Evolutionary conservation across 768 basidiomycete species (phyloP), one percentile per base, ranked within the genome.

Genomic region (Mycena floridula): DNA sequence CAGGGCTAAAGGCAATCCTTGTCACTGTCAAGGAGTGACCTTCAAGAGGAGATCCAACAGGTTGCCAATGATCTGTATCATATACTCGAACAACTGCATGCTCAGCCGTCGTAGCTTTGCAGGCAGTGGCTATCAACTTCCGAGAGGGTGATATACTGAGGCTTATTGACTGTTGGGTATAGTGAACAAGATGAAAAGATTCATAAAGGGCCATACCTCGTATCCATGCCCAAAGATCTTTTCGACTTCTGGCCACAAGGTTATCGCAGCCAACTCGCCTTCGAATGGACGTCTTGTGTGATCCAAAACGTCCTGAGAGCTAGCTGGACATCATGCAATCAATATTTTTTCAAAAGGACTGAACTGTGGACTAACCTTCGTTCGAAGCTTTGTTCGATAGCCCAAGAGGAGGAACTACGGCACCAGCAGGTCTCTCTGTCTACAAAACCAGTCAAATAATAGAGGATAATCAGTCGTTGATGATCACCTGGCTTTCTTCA

Each of bases 211-310:
- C 45, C n/a, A 8, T n/a, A 51, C 38, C 16, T 44, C 43, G 39
- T 49, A 49, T n/a, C 38, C 37, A 39, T 49, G 48, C 4, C 95
- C 96, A 60, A 96, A 99, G 1, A 99, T 72, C 60, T 99, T 99
- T 55, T 98, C 96, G 1, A 81, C 69, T 66, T 99, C 96, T 0
- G 95, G 96, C 96, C 96, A 99, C 1, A 98, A 71, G 0, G 95
- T 98, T 13, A 78, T 76, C 0, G 81, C 76, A 0, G 90, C 83
- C 0, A 98, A 73, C 60, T 97, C 93, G 9, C 89, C 90, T 58
- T 98, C 96, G 45, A 91, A 89, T 0, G 96, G 85, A n/a, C 75
- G 66, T 41, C 73, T 59, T 21, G 55, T 37, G 25, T 37, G 9
- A 48, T 24, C 12, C 23, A n/a, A n/a, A 4, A 24, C 20, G 4